These are phyloP conservation scores for Carex arenaria DNA, from an alignment of 202 grass and related monocot genomes.

Conservation along the genomic window DNA sequence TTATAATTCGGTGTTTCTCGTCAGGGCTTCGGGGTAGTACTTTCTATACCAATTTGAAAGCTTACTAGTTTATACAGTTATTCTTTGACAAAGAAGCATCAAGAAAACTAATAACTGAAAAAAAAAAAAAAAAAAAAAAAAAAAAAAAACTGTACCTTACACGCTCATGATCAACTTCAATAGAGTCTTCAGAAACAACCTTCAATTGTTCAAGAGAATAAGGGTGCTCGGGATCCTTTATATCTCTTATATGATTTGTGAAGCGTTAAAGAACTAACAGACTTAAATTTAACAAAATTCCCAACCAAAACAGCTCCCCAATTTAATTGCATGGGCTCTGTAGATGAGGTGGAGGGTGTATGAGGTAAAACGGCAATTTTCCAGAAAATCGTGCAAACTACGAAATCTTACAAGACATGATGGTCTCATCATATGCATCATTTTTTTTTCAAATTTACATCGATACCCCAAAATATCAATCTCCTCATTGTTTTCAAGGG, in stretches of 20 bases:
- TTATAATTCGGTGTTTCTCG: background rate
- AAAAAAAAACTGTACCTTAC: conserved; percentile 44
- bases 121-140: background rate
- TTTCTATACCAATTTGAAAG: background rate
- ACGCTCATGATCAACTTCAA: conserved; percentile 68
- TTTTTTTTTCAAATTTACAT: background rate
- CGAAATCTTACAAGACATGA: background rate
- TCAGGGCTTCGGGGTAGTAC: background rate
- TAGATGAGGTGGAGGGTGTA: background rate
- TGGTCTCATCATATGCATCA: background rate
- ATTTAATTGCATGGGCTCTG: background rate
- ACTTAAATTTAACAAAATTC: background rate
- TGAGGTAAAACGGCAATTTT: background rate
- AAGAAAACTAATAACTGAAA: background rate
- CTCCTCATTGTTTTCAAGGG: background rate
- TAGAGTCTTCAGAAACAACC: conserved; percentile 72
- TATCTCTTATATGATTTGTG: conserved; percentile 98
- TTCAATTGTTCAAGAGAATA: conserved; percentile 94
- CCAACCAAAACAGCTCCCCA: background rate
- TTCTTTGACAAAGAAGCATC: conserved; percentile 1
- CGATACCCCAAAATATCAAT: background rate
- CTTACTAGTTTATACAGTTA: conserved; percentile 9
- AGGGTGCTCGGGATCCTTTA: conserved; percentile 94
- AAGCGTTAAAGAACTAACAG: conserved; percentile 57
- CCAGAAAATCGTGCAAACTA: background rate